Evolutionary conservation across 2,329 filamentous ascomycete genomes (phyloP).

Genomic region (Alternaria infectoria): DNA sequence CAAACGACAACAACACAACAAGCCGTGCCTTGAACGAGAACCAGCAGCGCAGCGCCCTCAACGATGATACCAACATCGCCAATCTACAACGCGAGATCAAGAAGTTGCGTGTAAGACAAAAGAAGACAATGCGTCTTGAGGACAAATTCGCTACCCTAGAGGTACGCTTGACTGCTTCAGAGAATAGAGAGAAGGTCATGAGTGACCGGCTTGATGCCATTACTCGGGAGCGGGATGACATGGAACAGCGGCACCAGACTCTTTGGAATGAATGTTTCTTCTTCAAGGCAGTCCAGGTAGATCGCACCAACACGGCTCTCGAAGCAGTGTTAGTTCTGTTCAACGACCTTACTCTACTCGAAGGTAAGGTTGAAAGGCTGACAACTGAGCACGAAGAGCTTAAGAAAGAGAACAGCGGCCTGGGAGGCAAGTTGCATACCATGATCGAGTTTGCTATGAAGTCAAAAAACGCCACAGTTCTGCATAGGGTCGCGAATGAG

Average conservation of each 20-base stretch:
- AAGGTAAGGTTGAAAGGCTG: neutral
- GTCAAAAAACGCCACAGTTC: neutral
- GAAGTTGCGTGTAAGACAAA: neutral
- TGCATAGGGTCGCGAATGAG: neutral
- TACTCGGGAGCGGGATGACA: neutral
- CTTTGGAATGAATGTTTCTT: neutral
- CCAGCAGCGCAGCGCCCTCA: neutral
- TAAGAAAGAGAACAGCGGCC: neutral
- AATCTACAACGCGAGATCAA: neutral
- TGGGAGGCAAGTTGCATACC: neutral
- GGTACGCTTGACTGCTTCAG: neutral
- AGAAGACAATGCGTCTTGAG: neutral
- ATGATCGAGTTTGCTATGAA: neutral
- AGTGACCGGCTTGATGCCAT: neutral
- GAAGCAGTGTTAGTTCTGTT: neutral
- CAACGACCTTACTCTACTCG: neutral
- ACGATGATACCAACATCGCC: neutral
- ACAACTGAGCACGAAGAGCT: neutral
- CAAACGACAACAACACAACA: neutral
- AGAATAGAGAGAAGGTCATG: neutral
- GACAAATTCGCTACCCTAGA: neutral
- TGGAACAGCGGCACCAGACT: neutral
- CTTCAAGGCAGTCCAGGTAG: neutral
- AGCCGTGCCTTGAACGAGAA: neutral
- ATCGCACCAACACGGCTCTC: neutral